Conservation (phyloP, 2,329 filamentous ascomycete species). For the Xylaria sp. region DNA sequence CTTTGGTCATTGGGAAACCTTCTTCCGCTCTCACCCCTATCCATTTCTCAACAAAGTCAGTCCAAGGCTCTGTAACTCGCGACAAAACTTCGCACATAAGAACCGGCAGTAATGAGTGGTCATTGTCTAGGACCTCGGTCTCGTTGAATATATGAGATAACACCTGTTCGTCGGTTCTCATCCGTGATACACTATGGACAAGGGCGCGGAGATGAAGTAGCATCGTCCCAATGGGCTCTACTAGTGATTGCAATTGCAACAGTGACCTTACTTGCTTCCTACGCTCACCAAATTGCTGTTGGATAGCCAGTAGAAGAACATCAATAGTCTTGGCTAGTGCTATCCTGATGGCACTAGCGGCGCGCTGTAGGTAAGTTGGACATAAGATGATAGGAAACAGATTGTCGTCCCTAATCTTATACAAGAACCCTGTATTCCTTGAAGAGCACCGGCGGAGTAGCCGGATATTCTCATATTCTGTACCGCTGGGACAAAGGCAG, state of each 20-base stretch:
- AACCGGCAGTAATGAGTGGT: slow-evolving; percentile 63
- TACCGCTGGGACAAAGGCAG: slow-evolving; percentile 57
- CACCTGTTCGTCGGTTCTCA: slow-evolving; percentile 62
- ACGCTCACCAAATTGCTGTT: slow-evolving; percentile 54
- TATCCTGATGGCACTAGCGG: slow-evolving; percentile 53
- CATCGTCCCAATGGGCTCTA: slow-evolving; percentile 54
- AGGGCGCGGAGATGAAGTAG: slow-evolving; percentile 59
- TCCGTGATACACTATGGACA: slow-evolving; percentile 52
- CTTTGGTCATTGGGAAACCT: slow-evolving; percentile 58
- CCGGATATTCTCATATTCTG: slow-evolving; percentile 59
- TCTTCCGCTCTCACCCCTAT: slow-evolving; percentile 69
- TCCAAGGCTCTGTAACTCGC: slow-evolving; percentile 68
- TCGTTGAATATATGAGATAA: slow-evolving; percentile 67
- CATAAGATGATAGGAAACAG: slow-evolving; percentile 53
- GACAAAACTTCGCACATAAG: slow-evolving; percentile 71
- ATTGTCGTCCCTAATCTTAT: slow-evolving; percentile 55
- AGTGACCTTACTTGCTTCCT: slow-evolving; percentile 53
- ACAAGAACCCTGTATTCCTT: slow-evolving; percentile 54
- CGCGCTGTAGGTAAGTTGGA: slow-evolving; percentile 52
- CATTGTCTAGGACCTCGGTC: slow-evolving; percentile 68
- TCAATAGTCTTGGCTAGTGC: slow-evolving; percentile 59
- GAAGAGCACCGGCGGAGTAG: slow-evolving; percentile 57
- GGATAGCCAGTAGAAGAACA: slow-evolving; percentile 55
- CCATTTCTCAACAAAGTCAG: slow-evolving; percentile 74
- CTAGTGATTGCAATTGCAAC: slow-evolving; percentile 57